phyloP scores from a whole-genome alignment of 495 filamentous ascomycete species.

The Penicillium silybi region DNA sequence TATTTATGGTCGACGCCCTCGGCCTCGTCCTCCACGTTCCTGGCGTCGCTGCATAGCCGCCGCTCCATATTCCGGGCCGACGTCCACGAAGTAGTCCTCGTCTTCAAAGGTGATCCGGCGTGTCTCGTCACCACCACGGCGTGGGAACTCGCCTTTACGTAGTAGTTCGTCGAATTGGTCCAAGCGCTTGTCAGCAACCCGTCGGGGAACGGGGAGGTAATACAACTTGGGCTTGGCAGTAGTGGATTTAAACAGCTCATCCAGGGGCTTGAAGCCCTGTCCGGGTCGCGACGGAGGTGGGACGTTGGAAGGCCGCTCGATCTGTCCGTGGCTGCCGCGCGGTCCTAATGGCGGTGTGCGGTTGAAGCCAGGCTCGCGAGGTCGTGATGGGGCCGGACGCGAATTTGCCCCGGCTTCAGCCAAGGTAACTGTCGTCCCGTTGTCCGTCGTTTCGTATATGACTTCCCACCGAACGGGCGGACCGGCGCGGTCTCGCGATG shows the following conservation, averaged over 20 bases:
- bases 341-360: constrained; percentile 35
- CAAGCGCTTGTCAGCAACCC: constrained; percentile 58
- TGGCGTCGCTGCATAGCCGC: constrained; percentile 27
- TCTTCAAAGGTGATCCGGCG: constrained; percentile 78
- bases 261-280: constrained; percentile 56
- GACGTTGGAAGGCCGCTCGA: constrained; percentile 20
- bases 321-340: constrained; percentile 24
- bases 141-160: constrained; percentile 40
- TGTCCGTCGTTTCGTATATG: constrained; percentile 56
- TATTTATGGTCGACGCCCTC: constrained; percentile 10
- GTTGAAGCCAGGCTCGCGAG: constrained; percentile 27
- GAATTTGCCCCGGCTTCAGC: constrained; percentile 41
- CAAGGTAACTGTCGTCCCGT: constrained; percentile 53
- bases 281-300: constrained; percentile 27
- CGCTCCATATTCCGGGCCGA: constrained; percentile 62
- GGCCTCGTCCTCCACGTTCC: constrained; percentile 36
- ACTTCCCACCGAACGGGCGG: constrained; percentile 65
- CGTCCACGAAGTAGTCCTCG: constrained; percentile 64
- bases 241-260: constrained; percentile 61
- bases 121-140: constrained; percentile 58
- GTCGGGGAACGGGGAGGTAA: constrained; percentile 52
- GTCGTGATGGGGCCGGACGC: constrained; percentile 20
- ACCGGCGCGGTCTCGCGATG: constrained; percentile 42
- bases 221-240: constrained; percentile 66
- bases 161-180: constrained; percentile 56